Conservation (phyloP, 192 early-diverging fungal genomes). For the Umbelopsis isabellina region DNA sequence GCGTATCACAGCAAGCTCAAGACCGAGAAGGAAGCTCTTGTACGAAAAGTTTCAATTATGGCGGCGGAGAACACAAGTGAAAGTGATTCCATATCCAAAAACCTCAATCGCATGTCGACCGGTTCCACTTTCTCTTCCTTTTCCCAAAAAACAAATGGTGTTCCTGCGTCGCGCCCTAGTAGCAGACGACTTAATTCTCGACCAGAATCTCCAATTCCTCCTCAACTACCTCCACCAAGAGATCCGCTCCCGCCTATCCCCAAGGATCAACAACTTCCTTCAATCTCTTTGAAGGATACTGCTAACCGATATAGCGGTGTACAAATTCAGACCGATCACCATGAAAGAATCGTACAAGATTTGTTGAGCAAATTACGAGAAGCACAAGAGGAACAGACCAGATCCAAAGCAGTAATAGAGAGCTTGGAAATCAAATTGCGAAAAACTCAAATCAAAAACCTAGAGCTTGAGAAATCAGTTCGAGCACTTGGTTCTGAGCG, state of each 20-base stretch:
- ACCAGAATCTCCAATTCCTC: slow-evolving; percentile 6
- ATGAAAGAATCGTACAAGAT: neutral
- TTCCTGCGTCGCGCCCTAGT: neutral
- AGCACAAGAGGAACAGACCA: neutral
- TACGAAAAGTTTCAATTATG: neutral
- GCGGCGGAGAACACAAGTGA: neutral
- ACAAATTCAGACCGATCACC: neutral
- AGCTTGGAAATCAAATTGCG: neutral
- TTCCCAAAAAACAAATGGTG: neutral
- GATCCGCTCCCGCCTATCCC: slow-evolving; percentile 6
- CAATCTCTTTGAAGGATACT: neutral
- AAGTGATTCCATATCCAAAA: neutral
- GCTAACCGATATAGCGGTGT: neutral
- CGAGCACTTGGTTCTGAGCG: neutral
- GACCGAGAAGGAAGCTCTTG: neutral
- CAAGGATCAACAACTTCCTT: neutral
- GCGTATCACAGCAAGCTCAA: neutral
- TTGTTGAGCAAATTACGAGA: neutral
- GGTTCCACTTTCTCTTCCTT: neutral
- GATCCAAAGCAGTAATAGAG: neutral
- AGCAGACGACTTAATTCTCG: slow-evolving; percentile 13
- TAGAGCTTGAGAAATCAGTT: slow-evolving; percentile 4
- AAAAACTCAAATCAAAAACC: neutral
- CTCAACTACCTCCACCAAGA: slow-evolving; percentile 8
- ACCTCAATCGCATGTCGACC: neutral